phyloP scores from a whole-genome alignment of 2,329 filamentous ascomycete genomes.

The Graphiopsis chlorocephala region DNA sequence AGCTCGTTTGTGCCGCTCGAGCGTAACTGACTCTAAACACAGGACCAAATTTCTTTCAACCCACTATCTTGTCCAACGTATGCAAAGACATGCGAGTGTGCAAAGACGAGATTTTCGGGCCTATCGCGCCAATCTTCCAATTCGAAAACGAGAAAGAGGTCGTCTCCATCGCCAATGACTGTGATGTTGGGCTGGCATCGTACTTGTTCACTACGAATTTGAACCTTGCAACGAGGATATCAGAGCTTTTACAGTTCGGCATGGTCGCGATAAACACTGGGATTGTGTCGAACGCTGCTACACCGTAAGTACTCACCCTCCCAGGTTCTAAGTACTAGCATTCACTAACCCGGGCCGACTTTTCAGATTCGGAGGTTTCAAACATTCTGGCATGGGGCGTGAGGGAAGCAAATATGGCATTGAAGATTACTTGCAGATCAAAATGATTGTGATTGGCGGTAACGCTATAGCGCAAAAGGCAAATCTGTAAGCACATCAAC shows the following conservation, averaged over 20 bases:
- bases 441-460: background rate
- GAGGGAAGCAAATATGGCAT: background rate
- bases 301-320: slow-evolving; percentile 43
- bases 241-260: slow-evolving; percentile 40
- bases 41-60: slow-evolving; percentile 22
- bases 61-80: slow-evolving; percentile 27
- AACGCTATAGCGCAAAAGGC: too few species aligned
- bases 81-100: slow-evolving; percentile 24
- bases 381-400: background rate
- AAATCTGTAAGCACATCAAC: too few species aligned
- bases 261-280: slow-evolving; percentile 36
- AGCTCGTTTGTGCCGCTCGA: too few species aligned
- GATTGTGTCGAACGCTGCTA: slow-evolving; percentile 25
- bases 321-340: too few species aligned
- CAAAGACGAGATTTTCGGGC: slow-evolving; percentile 29
- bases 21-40: too few species aligned
- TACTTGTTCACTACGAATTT: slow-evolving; percentile 39
- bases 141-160: slow-evolving; percentile 30
- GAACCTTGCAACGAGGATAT: slow-evolving; percentile 37
- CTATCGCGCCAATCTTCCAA: slow-evolving; percentile 24
- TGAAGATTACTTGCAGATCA: background rate
- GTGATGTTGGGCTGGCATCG: slow-evolving; percentile 36
- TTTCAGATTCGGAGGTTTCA: background rate
- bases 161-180: slow-evolving; percentile 33
- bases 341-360: too few species aligned